Percentiles rank a stretch among this genome's conserved stretches.
Evolutionary conservation across 139 green algal species (phyloP).

Genomic region (Auxenochlorella pyrenoidosa): DNA sequence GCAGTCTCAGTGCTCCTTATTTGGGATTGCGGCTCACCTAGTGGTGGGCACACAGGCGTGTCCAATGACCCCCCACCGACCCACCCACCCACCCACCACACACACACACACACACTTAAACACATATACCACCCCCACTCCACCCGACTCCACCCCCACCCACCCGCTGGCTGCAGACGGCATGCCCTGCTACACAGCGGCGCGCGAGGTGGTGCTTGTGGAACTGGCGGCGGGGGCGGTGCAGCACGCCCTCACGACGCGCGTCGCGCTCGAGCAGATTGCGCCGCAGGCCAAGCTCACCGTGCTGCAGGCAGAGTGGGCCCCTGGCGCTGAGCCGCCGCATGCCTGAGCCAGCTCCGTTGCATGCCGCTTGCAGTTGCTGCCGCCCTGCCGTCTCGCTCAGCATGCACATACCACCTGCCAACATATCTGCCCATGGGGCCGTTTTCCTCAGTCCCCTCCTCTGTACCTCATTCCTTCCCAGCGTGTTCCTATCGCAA

Average conservation of each 20-base stretch:
- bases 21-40: too few relatives aligned
- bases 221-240: conserved; percentile 58
- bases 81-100: too few relatives aligned
- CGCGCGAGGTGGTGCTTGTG: conserved; percentile 68
- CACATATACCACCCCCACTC: too few relatives aligned
- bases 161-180: conserved; percentile 24
- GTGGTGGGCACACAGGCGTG: too few relatives aligned
- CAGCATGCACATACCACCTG: not conserved
- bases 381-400: not conserved
- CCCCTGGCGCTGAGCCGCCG: not conserved
- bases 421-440: not conserved
- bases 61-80: too few relatives aligned
- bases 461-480: too few relatives aligned
- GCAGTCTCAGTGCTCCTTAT: too few relatives aligned
- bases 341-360: not conserved
- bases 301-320: conserved; percentile 44
- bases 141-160: too few relatives aligned
- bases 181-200: conserved; percentile 67
- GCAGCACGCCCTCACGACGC: conserved; percentile 50
- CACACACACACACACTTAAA: too few relatives aligned
- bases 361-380: not conserved
- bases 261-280: conserved; percentile 51
- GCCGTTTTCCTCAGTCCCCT: not conserved
- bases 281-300: conserved; percentile 39
- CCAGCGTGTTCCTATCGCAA: too few relatives aligned